Percentiles rank a stretch among this genome's conserved stretches.
Evolutionary conservation across 1,139 yeast genomes (phyloP).

Genomic region (Geotrichum candidum): DNA sequence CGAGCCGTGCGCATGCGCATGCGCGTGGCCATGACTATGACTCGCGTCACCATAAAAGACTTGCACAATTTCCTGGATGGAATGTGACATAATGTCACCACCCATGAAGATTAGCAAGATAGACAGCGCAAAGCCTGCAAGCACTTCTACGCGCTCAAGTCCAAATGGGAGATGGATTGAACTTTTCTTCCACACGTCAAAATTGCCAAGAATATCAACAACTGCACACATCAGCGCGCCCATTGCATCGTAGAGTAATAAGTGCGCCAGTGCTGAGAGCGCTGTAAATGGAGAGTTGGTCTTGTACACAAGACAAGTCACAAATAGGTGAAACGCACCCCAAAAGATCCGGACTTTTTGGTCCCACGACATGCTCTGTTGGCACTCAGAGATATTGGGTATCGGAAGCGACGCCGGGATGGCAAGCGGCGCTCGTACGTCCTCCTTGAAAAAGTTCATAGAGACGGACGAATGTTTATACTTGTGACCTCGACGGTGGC

Average conservation of each 20-base stretch:
- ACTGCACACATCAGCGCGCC: conserved; percentile 66
- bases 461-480: conserved; percentile 97
- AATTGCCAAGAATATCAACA: conserved; percentile 78
- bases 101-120: conserved; percentile 87
- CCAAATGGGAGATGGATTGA: conserved; percentile 88
- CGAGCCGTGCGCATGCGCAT: conserved; percentile 40
- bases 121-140: conserved; percentile 81
- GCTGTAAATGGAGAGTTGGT: conserved; percentile 53
- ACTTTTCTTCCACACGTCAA: conserved; percentile 86
- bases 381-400: conserved; percentile 63
- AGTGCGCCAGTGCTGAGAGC: conserved; percentile 76
- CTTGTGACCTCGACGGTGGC: conserved; percentile 85
- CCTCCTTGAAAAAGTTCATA: conserved; percentile 92
- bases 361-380: conserved; percentile 45
- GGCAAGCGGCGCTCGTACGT: conserved; percentile 62
- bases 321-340: conserved; percentile 57
- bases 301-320: conserved; percentile 54
- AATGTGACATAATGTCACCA: conserved; percentile 77
- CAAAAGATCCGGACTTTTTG: conserved; percentile 59
- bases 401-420: conserved; percentile 77
- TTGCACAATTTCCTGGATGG: conserved; percentile 67
- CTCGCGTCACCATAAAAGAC: conserved; percentile 40
- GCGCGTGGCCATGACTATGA: conserved; percentile 44
- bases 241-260: conserved; percentile 78
- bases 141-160: conserved; percentile 76